Conservation (phyloP, 192 early-diverging fungal species). For the Chytriomyces hyalinus region DNA sequence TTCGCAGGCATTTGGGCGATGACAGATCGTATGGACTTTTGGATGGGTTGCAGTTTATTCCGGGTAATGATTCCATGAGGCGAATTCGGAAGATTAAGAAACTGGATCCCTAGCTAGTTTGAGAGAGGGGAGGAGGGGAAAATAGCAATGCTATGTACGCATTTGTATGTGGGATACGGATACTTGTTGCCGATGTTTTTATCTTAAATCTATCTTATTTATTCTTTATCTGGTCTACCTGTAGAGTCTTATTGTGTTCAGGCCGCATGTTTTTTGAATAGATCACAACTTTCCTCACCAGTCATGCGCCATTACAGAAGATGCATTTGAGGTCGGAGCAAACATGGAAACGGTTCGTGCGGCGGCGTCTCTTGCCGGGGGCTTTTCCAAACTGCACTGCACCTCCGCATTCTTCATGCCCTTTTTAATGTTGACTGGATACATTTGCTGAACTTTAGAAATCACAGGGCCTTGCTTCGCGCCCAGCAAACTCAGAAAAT, state of each 20-base stretch:
- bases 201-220: no score
- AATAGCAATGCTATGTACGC: no score
- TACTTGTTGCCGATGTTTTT: no score
- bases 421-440: not conserved
- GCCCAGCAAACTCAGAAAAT: not conserved
- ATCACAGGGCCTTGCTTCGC: slow-evolving; percentile 3
- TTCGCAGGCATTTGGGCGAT: slow-evolving; percentile 25
- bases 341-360: no score
- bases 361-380: not conserved
- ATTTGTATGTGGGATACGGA: no score
- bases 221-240: no score
- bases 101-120: not conserved
- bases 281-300: no score
- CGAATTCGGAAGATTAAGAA: not conserved
- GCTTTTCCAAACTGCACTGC: slow-evolving; percentile 18
- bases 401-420: slow-evolving; percentile 10
- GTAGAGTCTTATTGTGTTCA: no score
- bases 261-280: no score
- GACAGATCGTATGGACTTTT: not conserved
- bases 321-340: no score
- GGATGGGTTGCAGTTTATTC: slow-evolving; percentile 19
- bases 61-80: not conserved
- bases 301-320: no score
- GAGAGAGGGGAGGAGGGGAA: not conserved
- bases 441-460: slow-evolving; percentile 17